Conservation (phyloP, 1,139 yeast genomes). For the Zygotorulaspora mrakii region DNA sequence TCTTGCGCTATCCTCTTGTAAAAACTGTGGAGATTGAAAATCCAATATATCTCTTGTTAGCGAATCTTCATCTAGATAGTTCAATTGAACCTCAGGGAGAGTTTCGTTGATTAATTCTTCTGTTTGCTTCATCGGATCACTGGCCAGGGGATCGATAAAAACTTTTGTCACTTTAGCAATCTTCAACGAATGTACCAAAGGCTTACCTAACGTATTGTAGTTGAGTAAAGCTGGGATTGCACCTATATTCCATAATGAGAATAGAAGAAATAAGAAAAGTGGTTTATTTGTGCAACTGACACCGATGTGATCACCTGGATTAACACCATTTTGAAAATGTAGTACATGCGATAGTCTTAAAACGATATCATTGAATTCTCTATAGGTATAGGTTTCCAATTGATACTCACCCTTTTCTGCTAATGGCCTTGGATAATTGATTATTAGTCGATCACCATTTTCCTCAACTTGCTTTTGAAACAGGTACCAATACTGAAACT, state of each 20-base stretch:
- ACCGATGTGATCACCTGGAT: slow-evolving; percentile 68
- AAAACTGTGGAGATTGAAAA: slow-evolving; percentile 47
- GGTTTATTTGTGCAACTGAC: slow-evolving; percentile 82
- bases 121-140: slow-evolving; percentile 51
- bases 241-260: slow-evolving; percentile 87
- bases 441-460: slow-evolving; percentile 53
- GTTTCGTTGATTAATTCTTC: slow-evolving; percentile 45
- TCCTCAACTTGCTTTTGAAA: slow-evolving; percentile 52
- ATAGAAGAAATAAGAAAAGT: slow-evolving; percentile 72
- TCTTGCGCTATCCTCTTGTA: slow-evolving; percentile 56
- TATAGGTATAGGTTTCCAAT: slow-evolving; percentile 63
- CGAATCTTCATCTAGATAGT: slow-evolving; percentile 54
- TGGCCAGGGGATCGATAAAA: slow-evolving; percentile 72
- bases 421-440: slow-evolving; percentile 60
- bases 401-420: slow-evolving; percentile 48
- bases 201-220: slow-evolving; percentile 69
- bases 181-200: slow-evolving; percentile 76
- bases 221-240: slow-evolving; percentile 86
- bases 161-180: slow-evolving; percentile 63
- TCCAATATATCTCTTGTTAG: slow-evolving; percentile 45
- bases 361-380: slow-evolving; percentile 61
- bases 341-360: slow-evolving; percentile 64
- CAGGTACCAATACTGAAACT: slow-evolving; percentile 62
- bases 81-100: slow-evolving; percentile 42
- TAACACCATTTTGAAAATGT: slow-evolving; percentile 58